Percentiles rank a stretch among this genome's conserved stretches.
These are phyloP conservation scores for Ceratobasidium sp. DNA, from an alignment of 1,284 basidiomycete species.

Conservation along the genomic window DNA sequence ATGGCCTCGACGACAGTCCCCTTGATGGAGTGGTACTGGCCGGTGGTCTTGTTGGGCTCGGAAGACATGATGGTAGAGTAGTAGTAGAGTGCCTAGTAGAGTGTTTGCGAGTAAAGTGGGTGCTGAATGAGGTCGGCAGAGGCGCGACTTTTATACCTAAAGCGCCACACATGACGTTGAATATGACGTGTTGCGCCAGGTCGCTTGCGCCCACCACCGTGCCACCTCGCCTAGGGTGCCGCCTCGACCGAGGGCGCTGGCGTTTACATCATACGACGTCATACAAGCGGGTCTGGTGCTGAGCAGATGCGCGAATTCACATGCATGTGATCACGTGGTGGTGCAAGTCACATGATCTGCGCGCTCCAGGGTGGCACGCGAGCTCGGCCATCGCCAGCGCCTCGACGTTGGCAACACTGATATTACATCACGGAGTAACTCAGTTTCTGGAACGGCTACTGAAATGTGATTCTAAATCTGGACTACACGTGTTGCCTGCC, in stretches of 20 bases:
- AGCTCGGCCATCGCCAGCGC: slow-evolving; percentile 1
- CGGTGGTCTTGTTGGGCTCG: slow-evolving; percentile 64
- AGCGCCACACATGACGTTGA: slow-evolving; percentile 13
- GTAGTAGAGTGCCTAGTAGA: slow-evolving; percentile 17
- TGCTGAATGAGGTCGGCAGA: background rate
- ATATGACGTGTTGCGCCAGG: slow-evolving; percentile 15
- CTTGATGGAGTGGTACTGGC: slow-evolving; percentile 66
- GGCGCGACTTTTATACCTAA: slow-evolving; percentile 17
- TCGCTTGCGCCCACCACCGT: background rate
- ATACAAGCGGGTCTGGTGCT: background rate
- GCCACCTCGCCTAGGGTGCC: background rate
- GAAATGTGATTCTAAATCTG: background rate
- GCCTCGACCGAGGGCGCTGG: background rate
- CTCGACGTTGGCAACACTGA: background rate
- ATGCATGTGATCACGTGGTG: slow-evolving; percentile 7
- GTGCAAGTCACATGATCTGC: background rate
- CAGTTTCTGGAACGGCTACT: background rate
- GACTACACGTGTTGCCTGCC: slow-evolving; percentile 18
- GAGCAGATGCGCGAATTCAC: slow-evolving; percentile 13
- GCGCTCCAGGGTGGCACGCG: too few species aligned
- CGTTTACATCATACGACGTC: slow-evolving; percentile 14
- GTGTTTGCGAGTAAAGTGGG: background rate
- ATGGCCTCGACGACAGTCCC: slow-evolving; percentile 67
- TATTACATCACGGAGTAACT: background rate
- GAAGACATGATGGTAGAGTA: slow-evolving; percentile 43